Percentiles rank a stretch among this genome's conserved stretches.
Conservation (phyloP, 345 rosid species). For the Salix udensis region DNA sequence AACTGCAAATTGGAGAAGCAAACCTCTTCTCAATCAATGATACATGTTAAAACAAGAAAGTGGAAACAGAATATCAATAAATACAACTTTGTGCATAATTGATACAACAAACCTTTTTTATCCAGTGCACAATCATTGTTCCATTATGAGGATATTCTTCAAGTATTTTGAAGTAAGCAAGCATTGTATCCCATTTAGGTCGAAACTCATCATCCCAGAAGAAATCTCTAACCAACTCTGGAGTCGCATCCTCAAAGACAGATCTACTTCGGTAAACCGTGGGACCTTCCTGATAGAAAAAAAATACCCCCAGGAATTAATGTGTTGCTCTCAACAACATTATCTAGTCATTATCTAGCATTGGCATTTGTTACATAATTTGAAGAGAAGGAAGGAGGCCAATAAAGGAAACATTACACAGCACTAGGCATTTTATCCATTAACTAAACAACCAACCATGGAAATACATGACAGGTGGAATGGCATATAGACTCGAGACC, state of each 20-base stretch:
- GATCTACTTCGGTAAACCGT: constrained; percentile 68
- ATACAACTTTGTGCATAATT: not conserved
- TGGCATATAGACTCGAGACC: not conserved
- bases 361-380: not conserved
- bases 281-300: constrained; percentile 61
- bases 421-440: not conserved
- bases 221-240: constrained; percentile 90
- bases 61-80: not conserved
- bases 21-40: constrained; percentile 3
- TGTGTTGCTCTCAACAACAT: not conserved
- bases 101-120: constrained; percentile 56
- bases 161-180: constrained; percentile 60
- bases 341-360: not conserved
- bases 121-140: constrained; percentile 72
- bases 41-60: not conserved
- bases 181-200: constrained; percentile 95
- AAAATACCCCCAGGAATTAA: constrained; percentile 27
- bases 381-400: not conserved
- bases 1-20: constrained; percentile 51
- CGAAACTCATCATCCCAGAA: constrained; percentile 99
- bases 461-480: not conserved
- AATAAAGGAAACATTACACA: not conserved
- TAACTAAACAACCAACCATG: not conserved
- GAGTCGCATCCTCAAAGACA: constrained; percentile 89
- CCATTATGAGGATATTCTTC: constrained; percentile 75